These are phyloP conservation scores for Kickxella alabastrina DNA, from an alignment of 192 early-diverging fungal species.

Conservation along the genomic window DNA sequence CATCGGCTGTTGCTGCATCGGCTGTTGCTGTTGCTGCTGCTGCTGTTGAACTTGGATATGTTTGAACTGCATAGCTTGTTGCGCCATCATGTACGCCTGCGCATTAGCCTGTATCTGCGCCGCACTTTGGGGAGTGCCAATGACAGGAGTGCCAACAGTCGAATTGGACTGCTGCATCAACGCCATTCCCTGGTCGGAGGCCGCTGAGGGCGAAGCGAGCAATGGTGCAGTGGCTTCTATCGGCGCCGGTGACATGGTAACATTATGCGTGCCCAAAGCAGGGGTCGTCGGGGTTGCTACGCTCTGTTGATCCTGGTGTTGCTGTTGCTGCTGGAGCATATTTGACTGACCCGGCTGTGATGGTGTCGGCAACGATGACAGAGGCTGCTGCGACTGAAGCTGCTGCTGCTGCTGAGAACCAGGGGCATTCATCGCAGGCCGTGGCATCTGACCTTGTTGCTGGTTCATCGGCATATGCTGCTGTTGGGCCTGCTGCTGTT, in stretches of 20 bases:
- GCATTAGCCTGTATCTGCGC: conserved; percentile 21
- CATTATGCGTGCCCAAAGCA: not conserved
- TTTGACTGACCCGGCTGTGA: conserved; percentile 10
- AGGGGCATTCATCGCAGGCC: not conserved
- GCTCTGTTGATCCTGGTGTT: conserved; percentile 12
- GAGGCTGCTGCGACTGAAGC: conserved; percentile 4
- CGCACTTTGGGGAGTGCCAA: not conserved
- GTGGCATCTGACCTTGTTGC: not conserved
- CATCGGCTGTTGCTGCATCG: conserved; percentile 5
- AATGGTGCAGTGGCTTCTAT: not conserved
- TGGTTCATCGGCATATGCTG: too few species aligned
- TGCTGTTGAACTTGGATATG: conserved; percentile 28
- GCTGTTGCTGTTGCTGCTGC: conserved; percentile 5
- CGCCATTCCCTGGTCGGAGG: conserved; percentile 13
- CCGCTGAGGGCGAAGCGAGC: conserved; percentile 10
- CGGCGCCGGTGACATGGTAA: conserved; percentile 8
- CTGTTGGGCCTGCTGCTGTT: conserved; percentile 8
- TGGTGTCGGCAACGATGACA: conserved; percentile 11
- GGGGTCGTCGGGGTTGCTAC: conserved; percentile 3
- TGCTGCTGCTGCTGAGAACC: not conserved
- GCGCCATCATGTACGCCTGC: conserved; percentile 23
- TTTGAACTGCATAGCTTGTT: conserved; percentile 35
- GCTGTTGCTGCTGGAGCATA: conserved; percentile 14
- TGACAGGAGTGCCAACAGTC: not conserved
- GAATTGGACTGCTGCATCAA: conserved; percentile 14